A percentile compares a stretch with the other conserved stretches of the same genome.
phyloP scores from a whole-genome alignment of 164 flowering plant genomes.

The Vitis cinerea region DNA sequence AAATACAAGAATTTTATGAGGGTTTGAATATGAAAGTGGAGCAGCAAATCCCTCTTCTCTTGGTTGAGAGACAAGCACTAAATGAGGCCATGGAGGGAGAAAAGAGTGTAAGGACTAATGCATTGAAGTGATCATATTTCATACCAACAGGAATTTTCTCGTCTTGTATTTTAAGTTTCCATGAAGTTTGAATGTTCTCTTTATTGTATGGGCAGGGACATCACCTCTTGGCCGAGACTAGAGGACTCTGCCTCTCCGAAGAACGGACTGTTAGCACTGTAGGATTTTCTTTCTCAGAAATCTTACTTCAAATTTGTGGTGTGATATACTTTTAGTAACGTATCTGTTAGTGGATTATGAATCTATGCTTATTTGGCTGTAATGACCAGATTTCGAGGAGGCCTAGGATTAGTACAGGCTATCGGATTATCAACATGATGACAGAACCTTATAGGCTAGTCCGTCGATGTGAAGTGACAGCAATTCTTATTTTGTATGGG shows the following conservation, averaged over 20 bases:
- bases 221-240: conserved; percentile 93
- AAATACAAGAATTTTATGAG: conserved; percentile 63
- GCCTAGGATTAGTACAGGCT: conserved; percentile 76
- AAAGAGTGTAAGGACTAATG: no score
- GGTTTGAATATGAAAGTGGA: conserved; percentile 59
- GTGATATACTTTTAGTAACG: background rate
- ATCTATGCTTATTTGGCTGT: background rate
- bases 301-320: background rate
- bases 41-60: conserved; percentile 58
- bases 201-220: conserved; percentile 49
- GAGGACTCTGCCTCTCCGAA: conserved; percentile 94
- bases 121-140: no score
- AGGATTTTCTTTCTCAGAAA: conserved; percentile 22
- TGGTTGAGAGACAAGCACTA: conserved; percentile 38
- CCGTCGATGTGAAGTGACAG: conserved; percentile 95
- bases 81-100: conserved; percentile 47
- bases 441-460: conserved; percentile 78
- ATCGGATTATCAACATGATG: conserved; percentile 63
- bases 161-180: background rate
- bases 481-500: conserved; percentile 91
- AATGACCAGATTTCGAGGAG: conserved; percentile 53
- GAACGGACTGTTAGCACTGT: conserved; percentile 90
- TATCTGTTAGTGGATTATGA: background rate
- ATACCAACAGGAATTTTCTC: no score
- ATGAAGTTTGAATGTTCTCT: background rate